Percentiles rank a stretch among this genome's conserved stretches.
These are phyloP conservation scores for Aspergillus costaricaensis DNA, from an alignment of 2,329 filamentous ascomycete species.

Conservation along the genomic window DNA sequence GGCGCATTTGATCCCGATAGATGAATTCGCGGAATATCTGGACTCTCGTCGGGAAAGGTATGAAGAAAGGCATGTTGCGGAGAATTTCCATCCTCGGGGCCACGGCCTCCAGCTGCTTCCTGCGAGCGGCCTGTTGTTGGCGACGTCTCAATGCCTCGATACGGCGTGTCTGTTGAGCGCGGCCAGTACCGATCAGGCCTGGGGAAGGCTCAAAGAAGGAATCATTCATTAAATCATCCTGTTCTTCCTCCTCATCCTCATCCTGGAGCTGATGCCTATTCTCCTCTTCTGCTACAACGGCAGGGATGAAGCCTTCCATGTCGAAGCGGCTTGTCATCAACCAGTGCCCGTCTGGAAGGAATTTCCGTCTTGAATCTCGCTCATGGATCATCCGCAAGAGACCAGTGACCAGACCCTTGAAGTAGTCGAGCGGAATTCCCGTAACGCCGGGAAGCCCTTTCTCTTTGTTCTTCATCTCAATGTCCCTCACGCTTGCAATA, in stretches of 20 bases:
- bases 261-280: slow-evolving; percentile 67
- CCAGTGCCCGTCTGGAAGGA: slow-evolving; percentile 85
- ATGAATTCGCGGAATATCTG: slow-evolving; percentile 94
- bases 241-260: slow-evolving; percentile 62
- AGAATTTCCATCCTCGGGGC: slow-evolving; percentile 86
- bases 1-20: slow-evolving; percentile 72
- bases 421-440: slow-evolving; percentile 74
- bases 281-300: slow-evolving; percentile 86
- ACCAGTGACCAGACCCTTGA: slow-evolving; percentile 77
- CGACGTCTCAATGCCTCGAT: slow-evolving; percentile 65
- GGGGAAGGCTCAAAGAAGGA: slow-evolving; percentile 29
- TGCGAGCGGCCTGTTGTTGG: slow-evolving; percentile 67
- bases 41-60: slow-evolving; percentile 88
- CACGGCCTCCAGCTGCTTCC: slow-evolving; percentile 73
- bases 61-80: slow-evolving; percentile 94
- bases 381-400: slow-evolving; percentile 88
- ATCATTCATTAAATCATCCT: slow-evolving; percentile 47
- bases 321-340: slow-evolving; percentile 87
- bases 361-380: slow-evolving; percentile 82
- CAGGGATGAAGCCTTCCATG: slow-evolving; percentile 82
- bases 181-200: slow-evolving; percentile 57
- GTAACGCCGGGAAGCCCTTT: slow-evolving; percentile 62
- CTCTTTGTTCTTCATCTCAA: slow-evolving; percentile 43
- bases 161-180: slow-evolving; percentile 63
- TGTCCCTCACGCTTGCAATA: slow-evolving; percentile 32